Evolutionary conservation across 345 rosid genomes (phyloP).

Genomic region (Salix purpurea): DNA sequence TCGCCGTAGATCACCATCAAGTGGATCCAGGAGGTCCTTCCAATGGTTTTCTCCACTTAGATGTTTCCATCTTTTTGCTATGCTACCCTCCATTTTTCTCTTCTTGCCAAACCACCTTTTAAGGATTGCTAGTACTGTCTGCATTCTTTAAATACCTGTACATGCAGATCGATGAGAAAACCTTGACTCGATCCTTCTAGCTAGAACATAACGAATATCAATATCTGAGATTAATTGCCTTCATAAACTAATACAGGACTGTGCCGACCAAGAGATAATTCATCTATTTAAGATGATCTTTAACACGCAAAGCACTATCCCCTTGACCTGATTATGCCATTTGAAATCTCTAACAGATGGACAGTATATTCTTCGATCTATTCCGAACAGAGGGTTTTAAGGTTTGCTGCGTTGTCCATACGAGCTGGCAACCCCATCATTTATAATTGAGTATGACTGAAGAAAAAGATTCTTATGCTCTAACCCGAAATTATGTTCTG

Average conservation of each 20-base stretch:
- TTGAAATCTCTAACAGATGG: neutral
- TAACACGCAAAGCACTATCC: neutral
- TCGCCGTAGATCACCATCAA: constrained; percentile 63
- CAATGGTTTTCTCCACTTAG: constrained; percentile 64
- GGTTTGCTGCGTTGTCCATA: neutral
- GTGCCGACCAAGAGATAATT: neutral
- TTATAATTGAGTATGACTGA: neutral
- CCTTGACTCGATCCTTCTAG: neutral
- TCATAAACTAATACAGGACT: neutral
- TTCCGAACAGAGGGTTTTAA: neutral
- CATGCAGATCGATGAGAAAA: neutral
- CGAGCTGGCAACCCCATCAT: neutral
- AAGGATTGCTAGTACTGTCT: neutral
- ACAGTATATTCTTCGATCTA: neutral
- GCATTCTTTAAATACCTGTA: neutral
- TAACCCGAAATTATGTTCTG: neutral
- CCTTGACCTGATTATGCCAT: neutral
- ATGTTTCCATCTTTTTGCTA: constrained; percentile 56
- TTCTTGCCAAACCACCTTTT: constrained; percentile 25
- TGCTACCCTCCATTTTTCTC: neutral
- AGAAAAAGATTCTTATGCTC: neutral
- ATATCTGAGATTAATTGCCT: neutral
- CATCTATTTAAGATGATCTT: neutral
- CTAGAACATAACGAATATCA: neutral
- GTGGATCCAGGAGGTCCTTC: constrained; percentile 59